Conservation (phyloP, 1,139 yeast species). For the Pichia sp. region DNA sequence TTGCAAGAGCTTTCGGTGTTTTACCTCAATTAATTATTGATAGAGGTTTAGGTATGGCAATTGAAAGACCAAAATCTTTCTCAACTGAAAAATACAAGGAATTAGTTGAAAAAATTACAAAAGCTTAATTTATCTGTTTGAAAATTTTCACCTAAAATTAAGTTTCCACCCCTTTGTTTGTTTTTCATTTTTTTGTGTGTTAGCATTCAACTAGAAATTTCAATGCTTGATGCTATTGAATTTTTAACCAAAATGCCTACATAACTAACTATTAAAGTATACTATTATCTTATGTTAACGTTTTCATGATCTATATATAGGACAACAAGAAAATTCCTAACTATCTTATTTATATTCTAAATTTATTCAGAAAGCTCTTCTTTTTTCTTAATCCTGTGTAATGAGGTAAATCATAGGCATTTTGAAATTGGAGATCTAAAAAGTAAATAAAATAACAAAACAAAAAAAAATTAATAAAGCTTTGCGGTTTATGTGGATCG, state of each 20-base stretch:
- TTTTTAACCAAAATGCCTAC: neutral
- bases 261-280: neutral
- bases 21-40: conserved; percentile 94
- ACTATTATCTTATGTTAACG: neutral
- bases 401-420: too few relatives aligned
- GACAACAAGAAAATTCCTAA: neutral
- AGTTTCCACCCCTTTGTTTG: neutral
- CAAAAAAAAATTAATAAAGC: neutral
- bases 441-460: neutral
- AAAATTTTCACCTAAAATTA: neutral
- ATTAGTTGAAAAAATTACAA: conserved; percentile 38
- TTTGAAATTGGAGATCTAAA: too few relatives aligned
- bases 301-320: neutral
- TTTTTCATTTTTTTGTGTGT: too few relatives aligned
- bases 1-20: conserved; percentile 96
- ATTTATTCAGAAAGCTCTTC: neutral
- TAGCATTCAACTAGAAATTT: too few relatives aligned
- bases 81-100: conserved; percentile 64
- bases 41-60: conserved; percentile 90
- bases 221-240: too few relatives aligned
- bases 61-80: conserved; percentile 97
- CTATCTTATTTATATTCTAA: neutral
- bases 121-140: conserved; percentile 9
- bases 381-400: neutral
- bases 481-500: conserved; percentile 17